Base-by-base conservation (phyloP, 805 yeast genomes). In the Jamesozyma hellenica region DNA sequence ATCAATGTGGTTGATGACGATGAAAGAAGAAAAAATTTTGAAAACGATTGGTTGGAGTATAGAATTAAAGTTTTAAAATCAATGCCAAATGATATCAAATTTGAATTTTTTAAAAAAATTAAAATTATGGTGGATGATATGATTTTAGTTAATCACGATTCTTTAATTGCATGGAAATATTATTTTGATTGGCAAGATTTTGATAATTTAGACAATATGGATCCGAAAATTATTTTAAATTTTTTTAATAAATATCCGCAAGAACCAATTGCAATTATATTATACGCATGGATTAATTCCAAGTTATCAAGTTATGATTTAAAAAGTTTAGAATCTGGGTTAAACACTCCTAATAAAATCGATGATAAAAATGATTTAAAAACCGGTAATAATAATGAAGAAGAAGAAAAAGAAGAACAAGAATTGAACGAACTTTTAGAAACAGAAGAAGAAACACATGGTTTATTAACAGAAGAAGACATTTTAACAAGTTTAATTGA, bases 181-280 rank as follows among this genome's bases (percentile, higher is more conserved):
- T 75, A 75, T 51, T 72, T 86, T 42, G 92, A 87, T 46, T 82
- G 90, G 81, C 48, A 64, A 19, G 95, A 87, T 56, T 70, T 69
- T 7, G 55, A 54, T 5, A 60, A 67, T 4, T 55, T 86, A 4
- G 59, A 64, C 9, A 68, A 70, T 2, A 54, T 82, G 35, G 79
- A 78, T 37, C 51, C 65, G 14, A 59, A 58, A 9, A 54, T 67
- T 4, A 46, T 84, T 2, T 48, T 67, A n/a, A 68, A 62, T 28
- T 84, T 74, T 52, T 63, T 83, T 32, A 61, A 63, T 32, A 56
- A 64, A 31, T 86, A 82, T 59, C 77, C 74, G 4, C 60, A 56
- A 17, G 77, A 73, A 35, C 86, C 86, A 0, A 56, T 84, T 30
- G 78, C 85, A 0, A 68, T 67, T 42, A 67, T 78, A 1, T 58